phyloP scores from a whole-genome alignment of 176 grass and related monocot genomes.

The Zoysia japonica region DNA sequence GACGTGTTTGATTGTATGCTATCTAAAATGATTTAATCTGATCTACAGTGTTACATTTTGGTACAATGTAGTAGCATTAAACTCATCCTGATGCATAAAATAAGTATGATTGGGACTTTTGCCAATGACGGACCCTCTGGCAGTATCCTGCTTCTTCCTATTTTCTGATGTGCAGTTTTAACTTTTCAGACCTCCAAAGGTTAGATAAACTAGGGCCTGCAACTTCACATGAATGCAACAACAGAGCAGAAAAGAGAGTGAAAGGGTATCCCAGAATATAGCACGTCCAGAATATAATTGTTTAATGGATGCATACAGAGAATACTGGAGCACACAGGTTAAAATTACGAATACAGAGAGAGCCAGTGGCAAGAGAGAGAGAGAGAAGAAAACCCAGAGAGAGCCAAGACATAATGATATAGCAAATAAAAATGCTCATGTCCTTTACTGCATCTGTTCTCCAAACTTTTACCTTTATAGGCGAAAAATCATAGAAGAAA shows the following conservation, averaged over 20 bases:
- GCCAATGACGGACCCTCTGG: not conserved
- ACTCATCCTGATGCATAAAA: not conserved
- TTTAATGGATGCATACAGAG: not conserved
- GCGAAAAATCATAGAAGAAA: conserved; percentile 98
- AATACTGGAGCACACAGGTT: not conserved
- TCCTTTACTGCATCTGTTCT: not conserved
- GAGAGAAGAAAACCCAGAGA: no score
- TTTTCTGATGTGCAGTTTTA: not conserved
- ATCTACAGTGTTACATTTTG: not conserved
- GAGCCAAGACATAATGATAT: not conserved
- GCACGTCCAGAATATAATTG: not conserved
- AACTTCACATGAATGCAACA: conserved; percentile 2
- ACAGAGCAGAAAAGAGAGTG: conserved; percentile 1
- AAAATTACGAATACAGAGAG: not conserved
- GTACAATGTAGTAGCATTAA: not conserved
- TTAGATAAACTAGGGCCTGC: conserved; percentile 5
- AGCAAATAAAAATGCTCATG: not conserved
- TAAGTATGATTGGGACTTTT: not conserved
- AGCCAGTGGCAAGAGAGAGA: not conserved
- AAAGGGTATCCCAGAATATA: not conserved
- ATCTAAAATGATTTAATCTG: not conserved
- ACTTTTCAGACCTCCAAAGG: not conserved
- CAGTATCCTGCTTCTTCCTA: not conserved
- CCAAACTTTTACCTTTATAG: conserved; percentile 74
- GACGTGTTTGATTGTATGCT: not conserved